Base-by-base conservation (phyloP, 108 stramenopile species). In the Mediolabrus comicus region DNA sequence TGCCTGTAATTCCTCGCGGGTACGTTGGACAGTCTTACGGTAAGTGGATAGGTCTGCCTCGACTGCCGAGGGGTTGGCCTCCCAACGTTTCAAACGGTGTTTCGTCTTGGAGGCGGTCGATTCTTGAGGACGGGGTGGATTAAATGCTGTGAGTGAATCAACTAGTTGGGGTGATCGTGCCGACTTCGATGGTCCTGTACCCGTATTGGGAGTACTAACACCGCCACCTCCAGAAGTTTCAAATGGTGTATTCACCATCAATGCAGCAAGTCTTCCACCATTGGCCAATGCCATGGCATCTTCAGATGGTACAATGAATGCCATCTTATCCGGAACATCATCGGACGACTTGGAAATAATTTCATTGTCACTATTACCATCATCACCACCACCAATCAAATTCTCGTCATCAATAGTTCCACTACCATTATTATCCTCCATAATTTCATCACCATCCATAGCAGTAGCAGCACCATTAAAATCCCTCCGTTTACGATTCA, bases 91-190 rank as follows among this genome's bases (percentile, higher is more conserved):
- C 80, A 95, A 71, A 32, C 94, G 77, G 67, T 89, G 85, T 54
- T 84, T 86, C 56, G 91, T 91, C 64, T 95, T 95, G 33, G 79
- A 32, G 0, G 84, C 87, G 22, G 83, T 79, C 1, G 91, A 92
- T 65, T 95, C 91, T n/a, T 91, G 94, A 53, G 87, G 91, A 34
- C 90, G 83, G 8, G 94, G 94, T 13, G 94, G 94, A 70, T 92
- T 87, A 64, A 92, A 92, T 28, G 90, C 83, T 12, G 85, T 84
- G 25, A 87, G 61, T 13, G 83, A 77, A 43, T 91, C 94, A 7
- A 95, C 88, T 12, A 77, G 30, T 22, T 75, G 72, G 9, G 88
- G 86, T 7, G 84, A 81, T n/a, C 71, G 69, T 17, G 46, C 27
- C 52, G 80, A 30, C 22, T 43, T 35, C 2, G 63, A n/a, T 14